Evolutionary conservation across 106 monocot genomes (phyloP).

Genomic region (Platanthera zijinensis): DNA sequence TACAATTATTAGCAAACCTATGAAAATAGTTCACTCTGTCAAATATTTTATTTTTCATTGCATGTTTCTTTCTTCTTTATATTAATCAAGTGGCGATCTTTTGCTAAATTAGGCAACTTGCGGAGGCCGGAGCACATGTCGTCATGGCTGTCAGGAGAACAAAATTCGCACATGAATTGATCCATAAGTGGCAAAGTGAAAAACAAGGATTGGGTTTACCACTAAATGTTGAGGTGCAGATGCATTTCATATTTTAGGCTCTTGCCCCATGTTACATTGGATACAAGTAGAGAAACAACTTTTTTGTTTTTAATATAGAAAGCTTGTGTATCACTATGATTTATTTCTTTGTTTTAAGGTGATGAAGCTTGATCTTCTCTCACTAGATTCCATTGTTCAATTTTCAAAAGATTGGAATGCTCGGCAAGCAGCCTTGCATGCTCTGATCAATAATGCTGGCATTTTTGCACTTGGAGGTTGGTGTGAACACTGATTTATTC

Average conservation of each 20-base stretch:
- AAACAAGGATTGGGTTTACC: slow-evolving; percentile 30
- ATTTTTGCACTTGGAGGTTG: slow-evolving; percentile 91
- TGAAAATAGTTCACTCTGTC: background rate
- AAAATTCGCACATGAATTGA: slow-evolving; percentile 68
- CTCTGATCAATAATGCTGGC: slow-evolving; percentile 91
- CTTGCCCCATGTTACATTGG: background rate
- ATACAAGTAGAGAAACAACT: background rate
- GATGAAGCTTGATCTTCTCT: slow-evolving; percentile 95
- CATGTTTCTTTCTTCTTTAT: background rate
- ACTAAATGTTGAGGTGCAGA: slow-evolving; percentile 79
- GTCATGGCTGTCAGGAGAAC: slow-evolving; percentile 93
- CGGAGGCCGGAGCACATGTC: slow-evolving; percentile 78
- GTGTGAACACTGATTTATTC: slow-evolving; percentile 10
- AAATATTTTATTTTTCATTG: background rate
- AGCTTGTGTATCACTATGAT: background rate
- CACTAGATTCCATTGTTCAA: slow-evolving; percentile 70
- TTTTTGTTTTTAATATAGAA: background rate
- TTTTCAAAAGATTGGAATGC: slow-evolving; percentile 81
- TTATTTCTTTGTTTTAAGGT: slow-evolving; percentile 37
- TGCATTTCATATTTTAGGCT: background rate
- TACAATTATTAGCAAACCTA: background rate
- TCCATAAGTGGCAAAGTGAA: slow-evolving; percentile 75
- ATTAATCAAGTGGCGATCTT: background rate
- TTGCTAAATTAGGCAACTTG: slow-evolving; percentile 91
- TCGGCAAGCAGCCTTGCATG: slow-evolving; percentile 66